Conservation (phyloP, 306 rosid genomes). For the Malus sylvestris region DNA sequence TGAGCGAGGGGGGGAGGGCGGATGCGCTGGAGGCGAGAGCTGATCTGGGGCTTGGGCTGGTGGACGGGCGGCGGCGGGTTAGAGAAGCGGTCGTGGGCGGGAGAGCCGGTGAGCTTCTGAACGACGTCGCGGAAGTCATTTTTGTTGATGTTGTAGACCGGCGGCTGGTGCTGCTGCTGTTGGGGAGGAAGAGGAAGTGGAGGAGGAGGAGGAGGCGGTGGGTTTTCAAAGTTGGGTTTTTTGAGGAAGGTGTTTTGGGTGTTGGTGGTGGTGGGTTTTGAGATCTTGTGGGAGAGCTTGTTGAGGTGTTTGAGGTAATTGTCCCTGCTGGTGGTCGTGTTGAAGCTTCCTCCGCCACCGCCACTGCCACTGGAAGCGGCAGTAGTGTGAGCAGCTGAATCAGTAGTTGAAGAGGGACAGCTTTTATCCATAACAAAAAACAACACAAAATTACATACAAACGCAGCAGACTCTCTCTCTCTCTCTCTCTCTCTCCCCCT, state of each 20-base stretch:
- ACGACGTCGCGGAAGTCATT: slow-evolving; percentile 91
- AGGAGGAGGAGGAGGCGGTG: background rate
- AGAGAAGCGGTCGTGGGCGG: slow-evolving; percentile 76
- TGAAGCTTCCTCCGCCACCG: background rate
- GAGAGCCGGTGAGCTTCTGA: slow-evolving; percentile 95
- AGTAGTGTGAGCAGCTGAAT: slow-evolving; percentile 15
- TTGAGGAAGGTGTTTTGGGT: background rate
- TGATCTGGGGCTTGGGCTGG: slow-evolving; percentile 60
- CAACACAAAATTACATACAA: background rate
- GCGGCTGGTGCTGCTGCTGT: slow-evolving; percentile 76
- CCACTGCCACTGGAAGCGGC: background rate
- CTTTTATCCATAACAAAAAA: slow-evolving; percentile 26
- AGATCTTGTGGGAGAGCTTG: slow-evolving; percentile 92
- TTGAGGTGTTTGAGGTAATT: slow-evolving; percentile 67
- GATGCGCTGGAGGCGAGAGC: slow-evolving; percentile 89
- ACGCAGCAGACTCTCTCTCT: slow-evolving; percentile 3
- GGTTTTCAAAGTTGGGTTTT: slow-evolving; percentile 25
- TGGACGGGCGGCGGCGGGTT: slow-evolving; percentile 69
- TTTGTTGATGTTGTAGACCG: slow-evolving; percentile 95
- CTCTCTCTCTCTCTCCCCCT: background rate
- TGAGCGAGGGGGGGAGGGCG: slow-evolving; percentile 92
- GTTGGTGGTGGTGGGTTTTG: slow-evolving; percentile 57
- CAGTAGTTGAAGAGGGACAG: slow-evolving; percentile 38
- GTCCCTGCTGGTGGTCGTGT: slow-evolving; percentile 20
- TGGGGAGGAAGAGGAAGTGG: slow-evolving; percentile 6